Evolutionary conservation across 257 asterid genomes (phyloP), one percentile per base, ranked within the genome.

Genomic region (Solanum ossicruentum): DNA sequence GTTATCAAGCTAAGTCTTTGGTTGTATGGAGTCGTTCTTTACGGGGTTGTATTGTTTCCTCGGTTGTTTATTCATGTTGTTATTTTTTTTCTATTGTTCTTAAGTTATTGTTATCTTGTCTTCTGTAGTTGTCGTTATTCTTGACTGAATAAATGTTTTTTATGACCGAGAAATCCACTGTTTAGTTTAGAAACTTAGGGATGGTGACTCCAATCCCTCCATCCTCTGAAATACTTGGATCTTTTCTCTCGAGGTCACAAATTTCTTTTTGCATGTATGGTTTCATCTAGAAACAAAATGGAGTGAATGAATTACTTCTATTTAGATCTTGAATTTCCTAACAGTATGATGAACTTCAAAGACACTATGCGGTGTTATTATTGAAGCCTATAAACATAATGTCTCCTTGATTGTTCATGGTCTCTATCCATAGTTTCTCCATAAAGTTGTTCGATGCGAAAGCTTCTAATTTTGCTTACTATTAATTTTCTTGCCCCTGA

Each of bases 401-500:
- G 28, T 45, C 20, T 72, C 36, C 80, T 43, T 6, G 52, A 26
- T 26, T 51, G 6, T 51, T 77, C 63, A 51, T 51, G 61, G 45
- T 26, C 26, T 51, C 65, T 77, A 15, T 1, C 16, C 82, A 23
- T 23, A 49, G 51, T 77, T 51, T 51, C 61, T 77, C 82, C 63
- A 15, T 15, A 49, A 49, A 26, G 47, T 51, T 51, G 65, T 17
- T 77, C 9, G 16, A 20, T 77, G 63, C 47, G 52, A 52, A 77
- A 52, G 54, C 77, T 45, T 70, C 69, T 28, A 23, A 61, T 87
- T 63, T 65, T 28, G 67, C 84, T 87, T 84, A 36, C 41, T 54
- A 11, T 75, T 84, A 80, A 63, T 52, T 21, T 84, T 80, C n/a
- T 86, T 73, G 84, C 41, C 87, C 85, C 60, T 71, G 11, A 85